Percentiles rank a stretch among this genome's conserved stretches.
phyloP scores from a whole-genome alignment of 2,329 filamentous ascomycete species.

The Penicillium vulpinum region DNA sequence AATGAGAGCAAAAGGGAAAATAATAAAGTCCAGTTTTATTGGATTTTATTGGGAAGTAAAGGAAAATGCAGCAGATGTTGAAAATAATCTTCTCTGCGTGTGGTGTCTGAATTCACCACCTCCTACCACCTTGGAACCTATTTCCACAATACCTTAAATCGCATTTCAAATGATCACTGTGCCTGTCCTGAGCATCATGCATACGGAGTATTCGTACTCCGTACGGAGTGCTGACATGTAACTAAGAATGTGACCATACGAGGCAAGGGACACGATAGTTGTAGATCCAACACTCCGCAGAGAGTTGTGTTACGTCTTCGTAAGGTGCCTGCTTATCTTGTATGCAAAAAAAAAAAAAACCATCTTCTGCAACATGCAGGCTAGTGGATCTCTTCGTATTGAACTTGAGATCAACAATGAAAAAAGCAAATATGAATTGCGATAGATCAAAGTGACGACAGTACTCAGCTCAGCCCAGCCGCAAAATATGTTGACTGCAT shows the following conservation, averaged over 20 bases:
- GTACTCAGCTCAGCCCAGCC: not conserved
- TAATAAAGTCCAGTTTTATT: not conserved
- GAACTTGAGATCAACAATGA: not conserved
- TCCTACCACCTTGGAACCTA: too few relatives aligned
- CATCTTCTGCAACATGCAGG: not conserved
- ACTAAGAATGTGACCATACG: not conserved
- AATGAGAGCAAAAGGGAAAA: not conserved
- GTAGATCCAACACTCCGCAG: too few relatives aligned
- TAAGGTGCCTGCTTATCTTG: not conserved
- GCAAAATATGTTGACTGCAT: not conserved
- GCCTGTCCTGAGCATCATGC: too few relatives aligned
- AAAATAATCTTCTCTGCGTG: too few relatives aligned
- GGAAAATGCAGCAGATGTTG: too few relatives aligned
- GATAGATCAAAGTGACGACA: not conserved
- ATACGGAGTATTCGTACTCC: too few relatives aligned
- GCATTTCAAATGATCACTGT: too few relatives aligned
- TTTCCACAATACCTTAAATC: too few relatives aligned
- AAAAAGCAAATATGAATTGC: not conserved
- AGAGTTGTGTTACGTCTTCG: too few relatives aligned
- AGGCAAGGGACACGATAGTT: not conserved
- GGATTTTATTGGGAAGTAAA: not conserved
- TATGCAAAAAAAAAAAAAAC: not conserved
- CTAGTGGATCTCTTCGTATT: not conserved
- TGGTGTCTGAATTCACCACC: too few relatives aligned
- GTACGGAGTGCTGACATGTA: too few relatives aligned